Conservation (phyloP, 768 basidiomycete species). For the Rhodosporidiobolus sp. region DNA sequence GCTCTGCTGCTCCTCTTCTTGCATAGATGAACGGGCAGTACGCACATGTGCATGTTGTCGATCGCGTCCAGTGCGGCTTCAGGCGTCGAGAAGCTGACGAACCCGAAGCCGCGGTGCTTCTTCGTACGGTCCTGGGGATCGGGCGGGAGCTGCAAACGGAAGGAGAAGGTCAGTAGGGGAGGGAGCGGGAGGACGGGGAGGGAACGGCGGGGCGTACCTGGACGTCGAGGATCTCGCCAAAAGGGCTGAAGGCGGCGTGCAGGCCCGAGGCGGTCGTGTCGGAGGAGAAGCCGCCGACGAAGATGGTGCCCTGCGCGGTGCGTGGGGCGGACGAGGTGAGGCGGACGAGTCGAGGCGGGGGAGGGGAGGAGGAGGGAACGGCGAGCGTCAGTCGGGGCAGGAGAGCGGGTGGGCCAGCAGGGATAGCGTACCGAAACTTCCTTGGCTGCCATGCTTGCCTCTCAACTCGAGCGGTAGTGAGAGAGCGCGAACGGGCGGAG, state of each 20-base stretch:
- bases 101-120: conserved; percentile 76
- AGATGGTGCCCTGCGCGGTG: conserved; percentile 47
- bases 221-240: conserved; percentile 91
- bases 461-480: too few species aligned
- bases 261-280: conserved; percentile 67
- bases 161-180: too few species aligned
- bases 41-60: conserved; percentile 98
- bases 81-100: conserved; percentile 76
- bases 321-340: neutral
- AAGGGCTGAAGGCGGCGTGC: conserved; percentile 76
- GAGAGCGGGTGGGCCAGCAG: neutral
- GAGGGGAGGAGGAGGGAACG: neutral
- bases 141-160: conserved; percentile 72
- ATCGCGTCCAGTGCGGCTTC: conserved; percentile 92
- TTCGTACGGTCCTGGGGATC: conserved; percentile 49
- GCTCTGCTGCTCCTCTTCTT: neutral
- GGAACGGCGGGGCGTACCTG: too few species aligned
- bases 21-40: conserved; percentile 44
- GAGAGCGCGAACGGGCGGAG: too few species aligned
- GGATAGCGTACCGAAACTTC: neutral
- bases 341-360: neutral
- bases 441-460: too few species aligned
- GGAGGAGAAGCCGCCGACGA: conserved; percentile 43
- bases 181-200: too few species aligned
- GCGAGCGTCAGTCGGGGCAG: neutral